Evolutionary conservation across 768 basidiomycete genomes (phyloP), one percentile per base, ranked within the genome.

Genomic region (Mycena alexandri): DNA sequence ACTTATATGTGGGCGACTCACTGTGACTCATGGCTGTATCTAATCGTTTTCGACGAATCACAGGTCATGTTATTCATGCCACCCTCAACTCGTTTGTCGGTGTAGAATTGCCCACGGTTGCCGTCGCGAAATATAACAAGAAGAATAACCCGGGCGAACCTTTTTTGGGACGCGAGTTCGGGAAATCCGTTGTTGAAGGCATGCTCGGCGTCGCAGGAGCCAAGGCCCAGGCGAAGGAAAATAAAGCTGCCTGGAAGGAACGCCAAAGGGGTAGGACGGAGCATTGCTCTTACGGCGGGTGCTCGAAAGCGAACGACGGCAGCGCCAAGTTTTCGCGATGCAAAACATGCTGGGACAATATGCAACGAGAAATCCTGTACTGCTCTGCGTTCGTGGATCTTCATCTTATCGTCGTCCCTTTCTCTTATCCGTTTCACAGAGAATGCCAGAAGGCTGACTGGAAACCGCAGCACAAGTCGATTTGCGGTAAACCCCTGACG

Each of bases 361-460:
- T 68, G 66, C 34, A 61, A 42, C 47, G 69, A 25, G 46, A 68
- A 29, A 48, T 72, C 8, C 19, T 57, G 5, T 70, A 72, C 44
- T 72, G 71, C 55, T 72, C 71, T 8, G 33, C 22, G 71, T 71
- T 66, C 34, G 51, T 61, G 7, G 24, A 22, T 59, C 44, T 34
- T 5, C 38, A 24, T 36, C 5, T 55, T 55, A n/a, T n/a, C n/a
- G 24, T 17, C 34, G 33, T 33, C 17, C 24, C 42, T 5, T 24
- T 54, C 61, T n/a, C n/a, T n/a, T n/a, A n/a, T n/a, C n/a, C n/a
- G n/a, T 19, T 65, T 46, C 16, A 14, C 34, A 73, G 70, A 41
- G 61, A 61, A 29, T 72, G 71, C 29, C 72, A 73, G 52, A 68
- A 34, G 12, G 60, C 56, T 16, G 68, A 73, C 42, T 73, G 72